phyloP scores from a whole-genome alignment of 1,284 basidiomycete genomes.

The Stygiomarasmius scandens region DNA sequence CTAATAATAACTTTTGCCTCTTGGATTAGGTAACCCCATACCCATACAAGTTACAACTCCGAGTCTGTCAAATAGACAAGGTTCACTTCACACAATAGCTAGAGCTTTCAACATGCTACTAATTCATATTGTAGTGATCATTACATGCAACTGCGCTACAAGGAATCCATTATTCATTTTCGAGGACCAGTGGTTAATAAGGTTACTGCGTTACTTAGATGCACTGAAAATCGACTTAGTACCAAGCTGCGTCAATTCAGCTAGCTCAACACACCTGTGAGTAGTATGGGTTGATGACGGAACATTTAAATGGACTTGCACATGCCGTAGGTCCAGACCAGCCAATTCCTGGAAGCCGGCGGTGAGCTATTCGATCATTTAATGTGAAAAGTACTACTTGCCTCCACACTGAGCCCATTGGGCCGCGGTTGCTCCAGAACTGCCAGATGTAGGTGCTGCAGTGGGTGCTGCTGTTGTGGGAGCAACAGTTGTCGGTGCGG shows the following conservation, averaged over 20 bases:
- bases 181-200: too few species aligned
- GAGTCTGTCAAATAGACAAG: too few species aligned
- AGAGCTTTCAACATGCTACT: too few species aligned
- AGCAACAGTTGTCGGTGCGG: not conserved
- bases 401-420: slow-evolving; percentile 8
- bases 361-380: not conserved
- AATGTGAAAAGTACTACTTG: not conserved
- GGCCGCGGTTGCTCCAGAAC: not conserved
- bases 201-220: too few species aligned
- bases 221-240: not conserved
- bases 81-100: too few species aligned
- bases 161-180: too few species aligned
- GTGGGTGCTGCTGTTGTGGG: not conserved
- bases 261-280: not conserved
- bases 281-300: slow-evolving; percentile 4
- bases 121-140: too few species aligned
- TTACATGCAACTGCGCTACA: too few species aligned
- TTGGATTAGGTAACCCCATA: too few species aligned
- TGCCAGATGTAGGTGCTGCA: not conserved
- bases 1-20: too few species aligned
- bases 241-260: not conserved
- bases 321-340: slow-evolving; percentile 4
- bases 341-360: slow-evolving; percentile 1
- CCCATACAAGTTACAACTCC: too few species aligned
- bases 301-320: not conserved